Evolutionary conservation across 1,284 basidiomycete genomes (phyloP).

Genomic region (Rhodofomes roseus): DNA sequence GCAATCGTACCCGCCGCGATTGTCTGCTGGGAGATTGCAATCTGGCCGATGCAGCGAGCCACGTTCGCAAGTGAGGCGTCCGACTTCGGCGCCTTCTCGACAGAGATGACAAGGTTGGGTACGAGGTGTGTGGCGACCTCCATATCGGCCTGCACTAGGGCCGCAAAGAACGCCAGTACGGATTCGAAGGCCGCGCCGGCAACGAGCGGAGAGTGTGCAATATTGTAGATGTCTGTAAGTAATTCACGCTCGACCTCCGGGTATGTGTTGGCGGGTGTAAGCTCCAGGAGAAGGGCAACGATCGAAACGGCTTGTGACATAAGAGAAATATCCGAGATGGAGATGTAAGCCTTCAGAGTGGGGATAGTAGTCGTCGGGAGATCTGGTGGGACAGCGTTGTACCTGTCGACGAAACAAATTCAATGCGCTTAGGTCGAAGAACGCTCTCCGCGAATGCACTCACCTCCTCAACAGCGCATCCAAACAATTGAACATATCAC

Average conservation of each 20-base stretch:
- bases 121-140: constrained; percentile 78
- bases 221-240: constrained; percentile 63
- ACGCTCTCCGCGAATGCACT: constrained; percentile 7
- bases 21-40: constrained; percentile 65
- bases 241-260: constrained; percentile 69
- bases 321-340: constrained; percentile 70
- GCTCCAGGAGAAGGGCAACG: constrained; percentile 66
- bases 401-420: constrained; percentile 37
- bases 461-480: constrained; percentile 71
- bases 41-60: constrained; percentile 79
- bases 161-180: constrained; percentile 75
- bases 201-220: constrained; percentile 76
- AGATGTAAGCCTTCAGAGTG: constrained; percentile 74
- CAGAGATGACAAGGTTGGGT: constrained; percentile 61
- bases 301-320: constrained; percentile 74
- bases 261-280: constrained; percentile 65
- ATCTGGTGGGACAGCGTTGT: constrained; percentile 59
- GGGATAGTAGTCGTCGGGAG: constrained; percentile 63
- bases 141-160: constrained; percentile 78
- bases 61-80: constrained; percentile 67
- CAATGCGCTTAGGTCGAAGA: background rate
- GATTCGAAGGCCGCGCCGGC: constrained; percentile 76
- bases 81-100: constrained; percentile 52
- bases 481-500: constrained; percentile 78
- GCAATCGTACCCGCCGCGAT: constrained; percentile 79